phyloP scores from a whole-genome alignment of 2,329 filamentous ascomycete species.

The Botrytis paeoniae region DNA sequence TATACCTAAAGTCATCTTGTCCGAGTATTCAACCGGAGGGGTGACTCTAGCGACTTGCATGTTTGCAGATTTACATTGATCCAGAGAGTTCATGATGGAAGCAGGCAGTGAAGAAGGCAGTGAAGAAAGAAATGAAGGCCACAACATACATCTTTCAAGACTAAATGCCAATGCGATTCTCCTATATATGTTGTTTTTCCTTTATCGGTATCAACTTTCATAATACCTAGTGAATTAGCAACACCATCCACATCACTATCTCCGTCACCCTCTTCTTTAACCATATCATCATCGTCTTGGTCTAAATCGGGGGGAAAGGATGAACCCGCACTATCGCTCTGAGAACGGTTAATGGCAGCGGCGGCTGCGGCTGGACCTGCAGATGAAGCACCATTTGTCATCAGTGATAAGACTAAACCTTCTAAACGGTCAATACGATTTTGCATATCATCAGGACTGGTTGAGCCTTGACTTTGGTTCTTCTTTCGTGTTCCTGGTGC shows the following conservation, averaged over 20 bases:
- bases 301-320: slow-evolving; percentile 45
- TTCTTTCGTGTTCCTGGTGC: slow-evolving; percentile 69
- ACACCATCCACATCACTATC: slow-evolving; percentile 62
- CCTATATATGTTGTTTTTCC: slow-evolving; percentile 76
- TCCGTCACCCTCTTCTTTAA: slow-evolving; percentile 55
- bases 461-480: slow-evolving; percentile 59
- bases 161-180: slow-evolving; percentile 78
- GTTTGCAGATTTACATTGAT: slow-evolving; percentile 6
- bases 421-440: slow-evolving; percentile 95
- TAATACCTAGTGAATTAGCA: slow-evolving; percentile 72
- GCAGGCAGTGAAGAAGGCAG: not conserved
- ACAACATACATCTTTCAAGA: slow-evolving; percentile 62
- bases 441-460: slow-evolving; percentile 91
- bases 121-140: not conserved
- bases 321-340: slow-evolving; percentile 36
- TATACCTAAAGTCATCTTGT: not conserved
- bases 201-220: slow-evolving; percentile 76
- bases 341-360: slow-evolving; percentile 44
- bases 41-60: not conserved
- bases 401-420: slow-evolving; percentile 84
- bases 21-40: not conserved
- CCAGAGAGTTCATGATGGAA: not conserved
- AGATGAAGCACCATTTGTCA: slow-evolving; percentile 79
- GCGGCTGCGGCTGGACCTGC: slow-evolving; percentile 57
- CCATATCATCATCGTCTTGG: slow-evolving; percentile 55